Conservation (phyloP, 345 rosid species). For the Camelina sativa region DNA sequence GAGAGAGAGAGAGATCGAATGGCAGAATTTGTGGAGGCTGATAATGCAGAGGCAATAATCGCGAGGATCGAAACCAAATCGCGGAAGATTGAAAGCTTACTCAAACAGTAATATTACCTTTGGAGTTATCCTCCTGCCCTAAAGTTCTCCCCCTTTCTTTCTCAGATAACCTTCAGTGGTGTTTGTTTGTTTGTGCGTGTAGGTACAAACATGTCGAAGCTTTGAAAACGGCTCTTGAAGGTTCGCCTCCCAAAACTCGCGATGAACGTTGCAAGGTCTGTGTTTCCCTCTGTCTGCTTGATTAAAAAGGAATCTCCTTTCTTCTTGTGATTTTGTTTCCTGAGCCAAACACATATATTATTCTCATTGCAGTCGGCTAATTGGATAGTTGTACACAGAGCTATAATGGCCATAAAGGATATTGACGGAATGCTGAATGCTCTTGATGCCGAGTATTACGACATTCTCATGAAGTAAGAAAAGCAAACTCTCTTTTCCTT, state of each 20-base stretch:
- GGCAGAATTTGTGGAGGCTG: constrained; percentile 80
- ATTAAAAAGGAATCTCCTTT: background rate
- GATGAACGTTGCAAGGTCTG: constrained; percentile 95
- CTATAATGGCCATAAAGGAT: constrained; percentile 90
- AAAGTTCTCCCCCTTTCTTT: background rate
- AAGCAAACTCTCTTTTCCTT: background rate
- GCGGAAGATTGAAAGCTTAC: constrained; percentile 85
- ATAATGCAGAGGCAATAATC: constrained; percentile 92
- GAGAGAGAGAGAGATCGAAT: constrained; percentile 31
- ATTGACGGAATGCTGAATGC: constrained; percentile 77
- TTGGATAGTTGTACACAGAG: constrained; percentile 92
- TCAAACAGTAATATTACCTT: constrained; percentile 59
- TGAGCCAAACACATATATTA: background rate
- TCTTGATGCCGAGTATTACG: constrained; percentile 91
- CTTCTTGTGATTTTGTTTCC: background rate
- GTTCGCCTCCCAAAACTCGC: constrained; percentile 77
- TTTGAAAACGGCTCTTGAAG: constrained; percentile 91
- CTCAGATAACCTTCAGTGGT: constrained; percentile 26
- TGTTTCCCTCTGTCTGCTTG: background rate
- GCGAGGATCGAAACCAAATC: constrained; percentile 90
- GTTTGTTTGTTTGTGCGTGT: background rate
- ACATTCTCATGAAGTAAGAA: constrained; percentile 89
- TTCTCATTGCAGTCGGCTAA: constrained; percentile 67
- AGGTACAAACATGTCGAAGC: constrained; percentile 69
- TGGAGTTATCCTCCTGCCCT: background rate